Base-by-base conservation (phyloP, 495 filamentous ascomycete species). In the Sabuloglossum arenarium region DNA sequence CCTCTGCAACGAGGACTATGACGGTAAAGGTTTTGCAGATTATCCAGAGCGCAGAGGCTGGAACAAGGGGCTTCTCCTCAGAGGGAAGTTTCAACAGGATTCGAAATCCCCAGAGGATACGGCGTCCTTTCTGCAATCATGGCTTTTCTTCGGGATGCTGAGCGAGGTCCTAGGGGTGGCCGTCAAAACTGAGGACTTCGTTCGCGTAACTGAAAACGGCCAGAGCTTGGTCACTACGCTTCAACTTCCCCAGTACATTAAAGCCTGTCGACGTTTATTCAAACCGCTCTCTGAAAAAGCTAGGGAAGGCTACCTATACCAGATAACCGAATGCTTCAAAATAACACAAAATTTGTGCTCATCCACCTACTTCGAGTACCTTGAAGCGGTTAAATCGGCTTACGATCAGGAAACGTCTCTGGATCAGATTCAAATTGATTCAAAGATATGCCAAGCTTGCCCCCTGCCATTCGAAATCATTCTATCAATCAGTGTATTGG, bases 81-180 rank as follows among this genome's bases (percentile, higher is more conserved):
- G 45, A 28, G 45, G 45, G 6, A 49, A 3, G n/a, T 49, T 49
- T n/a, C 21, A n/a, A 49, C 45, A 49, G 16, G 34, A 39, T 39
- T 12, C 34, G 6, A 49, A 49, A 49, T 49, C 45, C 14, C 9
- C 6, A n/a, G 52, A 54, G 31, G 52, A 54, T 29, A 39, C 34
- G 29, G 52, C 52, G 4, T 32, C 52, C 29, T 34, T 54, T 12
- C 21, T 54, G 28, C 52, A 54, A 23, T 8, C 6, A 54, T 54
- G 52, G 52, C 52, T 54, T 24, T 54, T 10, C 52, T 54, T 54
- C 23, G 52, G 52, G 8, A 24, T 54, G 34, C 21, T 54, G 21
- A 12, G 6, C n/a, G 52, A 54, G 52, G 6, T 54, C 8, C 52
- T 54, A 4, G 29, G 34, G 29, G 5, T 54, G 5, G 23, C 29